Base-by-base conservation (phyloP, 2,329 filamentous ascomycete species). In the Cytospora piceicola region DNA sequence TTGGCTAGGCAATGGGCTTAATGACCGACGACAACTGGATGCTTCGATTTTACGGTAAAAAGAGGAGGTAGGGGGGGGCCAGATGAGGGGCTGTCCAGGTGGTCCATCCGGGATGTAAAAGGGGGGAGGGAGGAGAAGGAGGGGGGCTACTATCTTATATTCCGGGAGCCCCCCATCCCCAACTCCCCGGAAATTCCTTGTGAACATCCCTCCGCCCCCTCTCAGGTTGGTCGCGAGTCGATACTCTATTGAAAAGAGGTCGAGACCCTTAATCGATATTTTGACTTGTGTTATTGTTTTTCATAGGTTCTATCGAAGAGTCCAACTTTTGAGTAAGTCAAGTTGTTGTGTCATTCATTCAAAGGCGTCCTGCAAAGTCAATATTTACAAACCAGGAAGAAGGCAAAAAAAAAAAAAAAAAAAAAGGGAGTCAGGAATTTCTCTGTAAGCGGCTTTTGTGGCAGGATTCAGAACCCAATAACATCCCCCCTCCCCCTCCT, bases 81-180 rank as follows among this genome's bases (percentile, higher is more conserved):
- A 49, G 46, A 49, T 49, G 46, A 49, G 46, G 46, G 46, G 46
- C 46, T 49, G 46, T 14, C n/a, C 46, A 24, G n/a, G 46, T 22
- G 46, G 22, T 46, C 42, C n/a, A 49, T 24, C n/a, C n/a, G 46
- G n/a, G 42, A 46, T 4, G 46, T n/a, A 49, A 49, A 49, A 49
- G n/a, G 46, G 20, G 46, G 46, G 15, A 14, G 46, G 46, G 46
- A 8, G 46, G 17, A 22, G 42, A 46, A 22, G 42, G 42, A 22
- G 42, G 42, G 42, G n/a, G 42, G 20, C 7, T 46, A 49, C n/a
- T 9, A 49, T 24, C n/a, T 24, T 49, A 49, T 49, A 49, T 24
- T 49, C 14, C 24, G 46, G 46, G n/a, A 20, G 20, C 17, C 46
- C 46, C 46, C 42, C 46, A 22, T 49, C 46, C 46, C 39, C 39